Percentiles rank a stretch among this genome's conserved stretches.
phyloP scores from a whole-genome alignment of 2,329 filamentous ascomycete genomes.

The Colletotrichum sp. region DNA sequence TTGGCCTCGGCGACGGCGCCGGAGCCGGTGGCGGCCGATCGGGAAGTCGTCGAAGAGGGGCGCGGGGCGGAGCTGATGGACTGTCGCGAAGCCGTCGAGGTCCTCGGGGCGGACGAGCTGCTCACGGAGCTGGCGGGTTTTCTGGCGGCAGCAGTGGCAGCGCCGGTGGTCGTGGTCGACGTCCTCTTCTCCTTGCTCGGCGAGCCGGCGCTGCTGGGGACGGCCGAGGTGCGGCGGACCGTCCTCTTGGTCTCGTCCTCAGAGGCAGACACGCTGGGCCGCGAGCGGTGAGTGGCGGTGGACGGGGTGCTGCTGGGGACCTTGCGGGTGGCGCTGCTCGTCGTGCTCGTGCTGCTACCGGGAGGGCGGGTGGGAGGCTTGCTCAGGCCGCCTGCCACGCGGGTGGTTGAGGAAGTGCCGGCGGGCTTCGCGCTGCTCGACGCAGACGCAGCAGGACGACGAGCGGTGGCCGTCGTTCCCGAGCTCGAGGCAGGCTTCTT shows the following conservation, averaged over 20 bases:
- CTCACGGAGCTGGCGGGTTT: constrained; percentile 29
- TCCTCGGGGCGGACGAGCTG: constrained; percentile 8
- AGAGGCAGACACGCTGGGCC: constrained; percentile 53
- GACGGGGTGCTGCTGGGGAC: constrained; percentile 37
- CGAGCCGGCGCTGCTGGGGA: constrained; percentile 39
- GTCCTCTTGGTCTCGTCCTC: constrained; percentile 56
- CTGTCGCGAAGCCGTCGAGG: constrained; percentile 18
- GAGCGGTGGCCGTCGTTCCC: constrained; percentile 34
- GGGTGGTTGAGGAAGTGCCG: constrained; percentile 34
- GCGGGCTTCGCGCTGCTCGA: constrained; percentile 33
- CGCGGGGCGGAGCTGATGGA: constrained; percentile 24
- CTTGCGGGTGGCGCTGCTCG: constrained; percentile 30
- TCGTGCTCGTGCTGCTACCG: constrained; percentile 37
- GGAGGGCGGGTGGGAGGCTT: constrained; percentile 56
- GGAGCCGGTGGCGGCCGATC: constrained; percentile 32
- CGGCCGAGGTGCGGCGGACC: constrained; percentile 48
- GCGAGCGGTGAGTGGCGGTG: constrained; percentile 48
- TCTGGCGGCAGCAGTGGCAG: constrained; percentile 35
- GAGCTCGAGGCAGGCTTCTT: constrained; percentile 36
- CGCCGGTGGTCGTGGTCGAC: constrained; percentile 30
- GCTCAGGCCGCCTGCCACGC: constrained; percentile 44
- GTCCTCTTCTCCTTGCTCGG: constrained; percentile 38
- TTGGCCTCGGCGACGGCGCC: constrained; percentile 53
- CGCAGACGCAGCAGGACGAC: constrained; percentile 37
- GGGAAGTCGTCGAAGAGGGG: constrained; percentile 31